Base-by-base conservation (phyloP, 208 protist genomes). In the Naegleria lovaniensis region DNA sequence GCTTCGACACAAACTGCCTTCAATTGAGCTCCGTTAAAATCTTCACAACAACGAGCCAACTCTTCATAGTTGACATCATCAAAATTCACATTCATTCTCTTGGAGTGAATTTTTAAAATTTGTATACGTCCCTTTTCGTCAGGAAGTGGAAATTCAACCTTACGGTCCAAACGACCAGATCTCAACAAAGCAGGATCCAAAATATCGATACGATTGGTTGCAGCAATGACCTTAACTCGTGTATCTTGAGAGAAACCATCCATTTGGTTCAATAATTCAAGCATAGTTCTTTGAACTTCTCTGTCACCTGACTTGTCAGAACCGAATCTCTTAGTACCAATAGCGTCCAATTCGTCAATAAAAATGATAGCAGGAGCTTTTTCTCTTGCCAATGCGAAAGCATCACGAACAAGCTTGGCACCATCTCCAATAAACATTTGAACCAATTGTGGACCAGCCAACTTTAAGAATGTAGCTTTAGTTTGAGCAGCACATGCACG, bases 1-100 rank as follows among this genome's bases (percentile, higher is more conserved):
- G 99, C 97, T 95, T 99, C 99, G 40, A 99, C 98, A 95, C 99
- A 99, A 58, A 99, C 98, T 25, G 99, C 99, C 95, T 99, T 99
- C 33, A 99, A 95, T 95, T 99, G 98, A 38, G 99, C 99, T 58
- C 99, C 99, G 94, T 99, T 99, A 96, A 99, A 99, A 94, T 99
- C 99, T 43, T 99, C 98, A 25, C 98, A 76, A 58, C 22, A 83
- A 36, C 90, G 95, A 2, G 99, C 98, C 5, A 99, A 95, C 95
- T 99, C 99, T 91, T 99, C 96, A 93, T 99, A 99, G 94, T 99
- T 99, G 4, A 99, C 99, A 88, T 95, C 94, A 38, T 67, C 92
- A 48, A 48, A 48, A 94, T 94, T 92, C 19, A 99, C 91, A 29
- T 97, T 99, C 99, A 99, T 99, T 92, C 99, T 99, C 52, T 98